phyloP scores from a whole-genome alignment of 208 protist genomes.

The Trypanosomatidae sp. region DNA sequence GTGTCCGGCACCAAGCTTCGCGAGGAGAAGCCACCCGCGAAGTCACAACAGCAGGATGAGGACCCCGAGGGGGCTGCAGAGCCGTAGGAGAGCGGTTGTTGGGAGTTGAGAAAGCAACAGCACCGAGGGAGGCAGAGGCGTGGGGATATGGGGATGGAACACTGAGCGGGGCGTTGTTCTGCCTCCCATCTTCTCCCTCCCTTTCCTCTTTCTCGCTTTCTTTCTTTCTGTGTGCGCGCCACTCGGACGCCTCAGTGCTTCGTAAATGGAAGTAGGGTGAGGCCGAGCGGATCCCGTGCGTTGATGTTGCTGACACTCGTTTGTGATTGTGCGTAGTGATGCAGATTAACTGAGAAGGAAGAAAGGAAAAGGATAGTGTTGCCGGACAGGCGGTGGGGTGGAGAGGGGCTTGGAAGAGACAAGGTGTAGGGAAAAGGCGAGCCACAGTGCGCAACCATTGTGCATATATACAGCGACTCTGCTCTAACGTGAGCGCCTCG shows the following conservation, averaged over 20 bases:
- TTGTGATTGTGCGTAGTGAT: conserved; percentile 1
- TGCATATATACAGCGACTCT: background rate
- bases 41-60: conserved; percentile 57
- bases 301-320: background rate
- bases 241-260: background rate
- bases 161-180: background rate
- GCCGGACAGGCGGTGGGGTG: background rate
- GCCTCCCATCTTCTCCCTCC: background rate
- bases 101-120: conserved; percentile 13
- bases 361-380: background rate
- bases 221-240: background rate
- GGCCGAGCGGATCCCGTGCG: background rate
- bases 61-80: conserved; percentile 56
- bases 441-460: background rate
- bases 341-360: background rate
- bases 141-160: background rate
- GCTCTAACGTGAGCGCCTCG: background rate
- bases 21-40: conserved; percentile 58
- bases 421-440: background rate
- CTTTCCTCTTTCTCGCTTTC: background rate
- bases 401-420: background rate
- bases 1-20: conserved; percentile 95
- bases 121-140: background rate
- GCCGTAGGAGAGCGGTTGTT: conserved; percentile 1
- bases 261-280: background rate